phyloP scores from a whole-genome alignment of 2,329 filamentous ascomycete species.

The Diplodia mutila region DNA sequence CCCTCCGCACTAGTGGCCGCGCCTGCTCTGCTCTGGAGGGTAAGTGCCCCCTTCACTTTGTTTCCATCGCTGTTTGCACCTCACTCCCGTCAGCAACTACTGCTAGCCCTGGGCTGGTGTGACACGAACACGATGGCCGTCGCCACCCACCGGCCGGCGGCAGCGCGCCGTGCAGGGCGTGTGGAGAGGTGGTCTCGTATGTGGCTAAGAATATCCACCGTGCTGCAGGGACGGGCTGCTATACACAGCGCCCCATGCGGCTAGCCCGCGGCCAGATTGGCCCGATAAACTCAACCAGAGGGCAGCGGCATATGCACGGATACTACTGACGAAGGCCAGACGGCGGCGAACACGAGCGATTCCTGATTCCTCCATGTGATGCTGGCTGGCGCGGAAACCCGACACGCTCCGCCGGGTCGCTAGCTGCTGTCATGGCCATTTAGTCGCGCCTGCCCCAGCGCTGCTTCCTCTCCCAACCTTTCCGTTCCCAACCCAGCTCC shows the following conservation, averaged over 20 bases:
- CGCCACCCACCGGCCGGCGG: background rate
- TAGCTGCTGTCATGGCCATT: conserved; percentile 9
- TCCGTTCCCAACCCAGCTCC: background rate
- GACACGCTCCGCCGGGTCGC: background rate
- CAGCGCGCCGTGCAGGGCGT: background rate
- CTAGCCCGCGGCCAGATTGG: conserved; percentile 8
- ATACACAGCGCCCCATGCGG: conserved; percentile 1
- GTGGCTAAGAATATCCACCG: conserved; percentile 22
- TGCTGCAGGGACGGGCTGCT: conserved; percentile 10
- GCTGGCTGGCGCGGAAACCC: background rate
- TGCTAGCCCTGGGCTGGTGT: background rate
- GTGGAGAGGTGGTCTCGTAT: conserved; percentile 9
- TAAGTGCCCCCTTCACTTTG: background rate
- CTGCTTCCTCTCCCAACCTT: background rate
- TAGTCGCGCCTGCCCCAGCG: conserved; percentile 1
- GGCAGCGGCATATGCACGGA: conserved; percentile 15
- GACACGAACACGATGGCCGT: background rate
- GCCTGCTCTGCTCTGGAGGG: no score
- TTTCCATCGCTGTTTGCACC: background rate
- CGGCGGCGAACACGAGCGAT: background rate
- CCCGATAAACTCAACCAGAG: background rate
- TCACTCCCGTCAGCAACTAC: background rate
- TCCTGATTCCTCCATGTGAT: conserved; percentile 17
- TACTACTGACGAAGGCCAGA: background rate
- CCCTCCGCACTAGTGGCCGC: no score